These are phyloP conservation scores for Erysiphe pulchra DNA, from an alignment of 2,329 filamentous ascomycete species.

Conservation along the genomic window DNA sequence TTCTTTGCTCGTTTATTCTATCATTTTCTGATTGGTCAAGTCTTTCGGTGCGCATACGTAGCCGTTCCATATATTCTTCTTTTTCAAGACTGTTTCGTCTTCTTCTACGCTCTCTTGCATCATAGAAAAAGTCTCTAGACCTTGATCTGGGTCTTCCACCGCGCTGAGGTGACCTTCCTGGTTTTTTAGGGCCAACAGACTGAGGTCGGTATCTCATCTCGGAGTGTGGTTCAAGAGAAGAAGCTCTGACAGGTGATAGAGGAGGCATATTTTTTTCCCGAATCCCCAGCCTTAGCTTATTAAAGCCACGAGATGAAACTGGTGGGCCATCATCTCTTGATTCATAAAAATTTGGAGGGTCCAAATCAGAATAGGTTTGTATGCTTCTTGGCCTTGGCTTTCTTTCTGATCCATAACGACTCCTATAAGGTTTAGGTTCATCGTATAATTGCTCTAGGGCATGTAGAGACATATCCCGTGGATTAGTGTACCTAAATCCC, in stretches of 20 bases:
- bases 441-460: conserved; percentile 26
- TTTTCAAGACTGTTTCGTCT: conserved; percentile 8
- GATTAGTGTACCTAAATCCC: conserved; percentile 37
- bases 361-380: conserved; percentile 9
- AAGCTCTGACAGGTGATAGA: conserved; percentile 4
- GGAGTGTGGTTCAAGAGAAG: not conserved
- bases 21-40: conserved; percentile 1
- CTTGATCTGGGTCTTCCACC: conserved; percentile 7
- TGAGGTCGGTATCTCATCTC: conserved; percentile 5
- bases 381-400: conserved; percentile 10
- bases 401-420: conserved; percentile 25
- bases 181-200: conserved; percentile 3
- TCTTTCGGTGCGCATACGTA: conserved; percentile 1
- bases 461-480: conserved; percentile 32
- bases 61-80: conserved; percentile 8
- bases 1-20: conserved; percentile 5
- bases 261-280: conserved; percentile 25
- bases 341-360: conserved; percentile 15
- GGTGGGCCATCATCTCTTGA: conserved; percentile 26
- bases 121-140: conserved; percentile 11
- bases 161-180: conserved; percentile 9
- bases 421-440: conserved; percentile 19
- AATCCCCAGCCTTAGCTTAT: conserved; percentile 27
- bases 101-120: conserved; percentile 10
- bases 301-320: conserved; percentile 42